Evolutionary conservation across 352 stramenopile species (phyloP).

Genomic region (Pythium insidiosum): DNA sequence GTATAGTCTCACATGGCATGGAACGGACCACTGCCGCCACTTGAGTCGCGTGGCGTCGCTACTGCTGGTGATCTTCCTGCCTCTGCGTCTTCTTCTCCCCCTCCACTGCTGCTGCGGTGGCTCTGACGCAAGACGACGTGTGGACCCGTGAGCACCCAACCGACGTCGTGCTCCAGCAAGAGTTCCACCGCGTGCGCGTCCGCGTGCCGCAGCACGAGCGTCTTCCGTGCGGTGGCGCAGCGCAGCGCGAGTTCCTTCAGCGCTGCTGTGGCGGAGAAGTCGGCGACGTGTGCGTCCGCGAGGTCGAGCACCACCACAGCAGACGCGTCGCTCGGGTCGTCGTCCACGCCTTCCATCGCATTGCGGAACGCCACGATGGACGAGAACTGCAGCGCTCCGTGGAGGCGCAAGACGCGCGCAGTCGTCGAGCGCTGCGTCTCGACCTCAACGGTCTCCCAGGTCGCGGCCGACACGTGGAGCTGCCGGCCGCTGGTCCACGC

Average conservation of each 20-base stretch:
- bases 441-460: neutral
- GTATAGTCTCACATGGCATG: too few relatives aligned
- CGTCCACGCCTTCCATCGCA: constrained; percentile 57
- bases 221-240: constrained; percentile 70
- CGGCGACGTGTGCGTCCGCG: constrained; percentile 54
- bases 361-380: constrained; percentile 73
- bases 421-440: constrained; percentile 1
- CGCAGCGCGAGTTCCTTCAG: constrained; percentile 65
- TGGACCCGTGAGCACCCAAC: constrained; percentile 20
- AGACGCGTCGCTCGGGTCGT: too few relatives aligned
- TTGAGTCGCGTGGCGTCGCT: too few relatives aligned
- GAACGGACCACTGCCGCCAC: too few relatives aligned
- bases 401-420: constrained; percentile 69
- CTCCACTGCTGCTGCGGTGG: too few relatives aligned
- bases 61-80: too few relatives aligned
- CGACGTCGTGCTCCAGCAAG: constrained; percentile 42
- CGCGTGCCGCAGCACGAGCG: constrained; percentile 57
- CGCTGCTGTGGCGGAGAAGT: constrained; percentile 81
- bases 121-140: too few relatives aligned
- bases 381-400: constrained; percentile 73
- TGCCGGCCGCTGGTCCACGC: constrained; percentile 66
- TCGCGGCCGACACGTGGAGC: constrained; percentile 5
- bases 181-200: constrained; percentile 43
- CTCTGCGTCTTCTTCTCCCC: too few relatives aligned
- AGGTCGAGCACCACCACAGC: constrained; percentile 71